Evolutionary conservation across 129 eudicot genomes (phyloP).

Genomic region (Escallonia herrerae): DNA sequence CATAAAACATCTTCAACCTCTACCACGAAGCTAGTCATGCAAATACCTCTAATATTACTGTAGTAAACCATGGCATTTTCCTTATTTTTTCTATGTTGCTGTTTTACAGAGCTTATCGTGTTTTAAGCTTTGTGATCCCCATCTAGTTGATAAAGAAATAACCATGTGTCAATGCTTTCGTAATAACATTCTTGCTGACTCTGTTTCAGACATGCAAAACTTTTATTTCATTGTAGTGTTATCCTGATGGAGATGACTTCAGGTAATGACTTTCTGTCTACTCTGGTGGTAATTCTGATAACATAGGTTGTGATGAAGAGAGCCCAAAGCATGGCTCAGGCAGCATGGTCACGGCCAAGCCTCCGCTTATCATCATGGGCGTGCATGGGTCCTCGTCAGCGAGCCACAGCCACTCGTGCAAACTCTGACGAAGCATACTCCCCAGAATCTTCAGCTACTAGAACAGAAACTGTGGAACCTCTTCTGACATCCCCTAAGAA

Average conservation of each 20-base stretch:
- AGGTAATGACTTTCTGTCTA: background rate
- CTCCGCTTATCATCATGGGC: constrained; percentile 73
- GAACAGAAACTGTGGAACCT: constrained; percentile 31
- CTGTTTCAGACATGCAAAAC: background rate
- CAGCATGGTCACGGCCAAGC: constrained; percentile 82
- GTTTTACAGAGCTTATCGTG: too few species aligned
- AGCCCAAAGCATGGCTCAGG: constrained; percentile 95
- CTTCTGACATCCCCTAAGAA: constrained; percentile 26
- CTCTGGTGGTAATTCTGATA: background rate
- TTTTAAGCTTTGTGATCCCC: too few species aligned
- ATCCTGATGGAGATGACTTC: too few species aligned
- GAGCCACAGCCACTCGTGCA: constrained; percentile 22
- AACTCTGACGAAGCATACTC: constrained; percentile 12
- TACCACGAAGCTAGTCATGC: background rate
- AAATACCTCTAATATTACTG: too few species aligned
- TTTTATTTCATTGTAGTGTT: background rate
- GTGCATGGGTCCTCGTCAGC: constrained; percentile 87
- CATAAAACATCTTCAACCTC: background rate
- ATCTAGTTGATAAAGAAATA: too few species aligned
- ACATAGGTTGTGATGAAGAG: constrained; percentile 88
- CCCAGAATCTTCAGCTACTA: constrained; percentile 28
- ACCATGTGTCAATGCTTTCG: background rate
- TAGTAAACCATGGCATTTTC: too few species aligned
- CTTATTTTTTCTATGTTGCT: too few species aligned
- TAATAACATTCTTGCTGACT: background rate